A percentile compares a stretch with the other conserved stretches of the same genome.
phyloP scores from a whole-genome alignment of 805 yeast species.

The Jamesozyma piceae region DNA sequence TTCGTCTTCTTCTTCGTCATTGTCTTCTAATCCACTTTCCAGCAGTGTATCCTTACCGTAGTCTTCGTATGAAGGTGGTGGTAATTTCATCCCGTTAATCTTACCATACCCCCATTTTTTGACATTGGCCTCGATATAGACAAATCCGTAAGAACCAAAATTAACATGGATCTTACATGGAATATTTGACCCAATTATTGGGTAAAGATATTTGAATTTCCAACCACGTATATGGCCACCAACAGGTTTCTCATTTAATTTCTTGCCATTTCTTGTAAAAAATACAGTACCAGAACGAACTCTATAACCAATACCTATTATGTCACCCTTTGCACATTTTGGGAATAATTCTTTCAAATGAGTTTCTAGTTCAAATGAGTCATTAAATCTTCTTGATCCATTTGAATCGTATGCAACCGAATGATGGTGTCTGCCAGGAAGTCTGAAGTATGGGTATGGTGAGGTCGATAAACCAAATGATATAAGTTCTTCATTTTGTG shows the following conservation, averaged over 20 bases:
- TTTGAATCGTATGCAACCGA: constrained; percentile 82
- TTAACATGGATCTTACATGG: constrained; percentile 80
- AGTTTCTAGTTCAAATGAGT: constrained; percentile 49
- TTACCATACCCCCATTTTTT: constrained; percentile 97
- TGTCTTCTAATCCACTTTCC: constrained; percentile 51
- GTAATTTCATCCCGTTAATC: constrained; percentile 74
- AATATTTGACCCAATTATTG: constrained; percentile 81
- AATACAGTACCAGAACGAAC: constrained; percentile 77
- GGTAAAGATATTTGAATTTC: constrained; percentile 63
- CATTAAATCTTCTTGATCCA: constrained; percentile 72
- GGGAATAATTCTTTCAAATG: constrained; percentile 50
- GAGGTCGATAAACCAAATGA: constrained; percentile 75
- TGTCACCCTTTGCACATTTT: constrained; percentile 67
- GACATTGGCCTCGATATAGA: constrained; percentile 84
- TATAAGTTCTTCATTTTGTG: constrained; percentile 35
- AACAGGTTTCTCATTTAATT: constrained; percentile 66
- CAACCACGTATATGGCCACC: constrained; percentile 74
- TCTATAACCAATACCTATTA: constrained; percentile 84
- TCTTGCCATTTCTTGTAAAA: constrained; percentile 91
- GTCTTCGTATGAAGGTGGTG: constrained; percentile 87
- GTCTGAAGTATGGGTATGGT: constrained; percentile 88
- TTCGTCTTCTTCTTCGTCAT: constrained; percentile 28
- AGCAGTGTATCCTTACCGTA: constrained; percentile 69
- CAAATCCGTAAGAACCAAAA: constrained; percentile 83
- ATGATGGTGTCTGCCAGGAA: constrained; percentile 85